Evolutionary conservation across 495 filamentous ascomycete genomes (phyloP), one percentile per base, ranked within the genome.

Genomic region (Tuber magnatum): DNA sequence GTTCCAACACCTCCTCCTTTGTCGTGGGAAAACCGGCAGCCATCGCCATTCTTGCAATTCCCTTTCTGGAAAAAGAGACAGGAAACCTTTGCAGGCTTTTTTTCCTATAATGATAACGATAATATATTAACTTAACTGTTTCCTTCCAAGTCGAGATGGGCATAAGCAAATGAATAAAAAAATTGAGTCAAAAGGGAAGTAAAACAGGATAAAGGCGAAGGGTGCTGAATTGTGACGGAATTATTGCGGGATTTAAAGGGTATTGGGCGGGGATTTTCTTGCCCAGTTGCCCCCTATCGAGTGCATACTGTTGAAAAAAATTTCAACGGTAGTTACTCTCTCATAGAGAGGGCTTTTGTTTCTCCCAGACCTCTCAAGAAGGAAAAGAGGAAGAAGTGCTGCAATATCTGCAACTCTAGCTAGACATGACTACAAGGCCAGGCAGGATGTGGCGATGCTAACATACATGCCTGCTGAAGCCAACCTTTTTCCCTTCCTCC

Each of bases 21-120:
- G 28, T 82, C 80, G 69, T 82, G 80, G 38, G 81, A 78, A 44
- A 82, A 82, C 18, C 80, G 73, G 72, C 80, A 82, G 48, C 74
- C 75, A 72, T 82, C 80, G 61, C 80, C 80, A 44, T 82, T 81
- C 69, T 81, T 81, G 72, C 80, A 82, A 46, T 82, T 82, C n/a
- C 80, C 80, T 43, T 82, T 82, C 41, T 79, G 77, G 71, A 68
- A 82, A 68, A 82, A 82, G 56, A 80, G 72, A 56, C 80, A 82
- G 38, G 80, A 69, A 70, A 79, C 77, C 43, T 73, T 82, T 68
- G 80, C 75, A 6, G 80, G 72, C 69, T 82, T 81, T 68, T 81
- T 81, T 42, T 81, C 79, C 80, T 81, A 74, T 77, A 76, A 61
- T 72, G 44, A 69, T 35, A 46, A 16, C 10, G 44, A 39, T 51